Conservation (phyloP, 805 yeast genomes). For the Candida stauntonica region DNA sequence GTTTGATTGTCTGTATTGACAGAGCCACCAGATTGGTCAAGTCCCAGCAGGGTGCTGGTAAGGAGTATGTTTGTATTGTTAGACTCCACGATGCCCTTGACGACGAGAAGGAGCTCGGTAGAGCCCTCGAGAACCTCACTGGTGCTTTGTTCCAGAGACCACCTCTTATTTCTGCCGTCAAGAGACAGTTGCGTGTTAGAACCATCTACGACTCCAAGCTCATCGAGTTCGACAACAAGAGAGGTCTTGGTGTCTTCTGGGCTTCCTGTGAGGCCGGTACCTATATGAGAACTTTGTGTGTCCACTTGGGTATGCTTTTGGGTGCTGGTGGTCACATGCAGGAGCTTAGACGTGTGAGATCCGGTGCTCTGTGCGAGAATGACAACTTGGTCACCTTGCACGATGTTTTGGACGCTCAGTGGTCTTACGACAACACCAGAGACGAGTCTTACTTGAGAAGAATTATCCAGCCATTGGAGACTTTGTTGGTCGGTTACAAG, state of each 20-base stretch:
- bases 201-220: conserved; percentile 95
- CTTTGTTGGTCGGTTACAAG: conserved; percentile 90
- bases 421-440: conserved; percentile 94
- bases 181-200: conserved; percentile 97
- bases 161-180: conserved; percentile 97
- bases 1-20: conserved; percentile 96
- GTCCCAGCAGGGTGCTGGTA: conserved; percentile 99
- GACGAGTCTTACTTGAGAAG: conserved; percentile 95
- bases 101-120: conserved; percentile 84
- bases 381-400: conserved; percentile 94
- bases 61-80: conserved; percentile 97
- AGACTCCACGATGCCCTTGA: conserved; percentile 91
- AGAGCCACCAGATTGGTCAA: conserved; percentile 97
- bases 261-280: conserved; percentile 99
- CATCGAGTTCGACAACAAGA: conserved; percentile 93
- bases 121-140: conserved; percentile 87
- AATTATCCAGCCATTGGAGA: conserved; percentile 91
- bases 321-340: conserved; percentile 99
- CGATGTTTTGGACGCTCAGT: conserved; percentile 97
- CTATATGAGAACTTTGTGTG: conserved; percentile 98
- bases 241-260: conserved; percentile 98
- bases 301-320: conserved; percentile 94
- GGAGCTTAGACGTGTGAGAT: conserved; percentile 97
- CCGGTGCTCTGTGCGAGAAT: conserved; percentile 89
- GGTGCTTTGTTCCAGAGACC: conserved; percentile 99